phyloP scores from a whole-genome alignment of 169 alveolate species.

The Miamiensis avidus region DNA sequence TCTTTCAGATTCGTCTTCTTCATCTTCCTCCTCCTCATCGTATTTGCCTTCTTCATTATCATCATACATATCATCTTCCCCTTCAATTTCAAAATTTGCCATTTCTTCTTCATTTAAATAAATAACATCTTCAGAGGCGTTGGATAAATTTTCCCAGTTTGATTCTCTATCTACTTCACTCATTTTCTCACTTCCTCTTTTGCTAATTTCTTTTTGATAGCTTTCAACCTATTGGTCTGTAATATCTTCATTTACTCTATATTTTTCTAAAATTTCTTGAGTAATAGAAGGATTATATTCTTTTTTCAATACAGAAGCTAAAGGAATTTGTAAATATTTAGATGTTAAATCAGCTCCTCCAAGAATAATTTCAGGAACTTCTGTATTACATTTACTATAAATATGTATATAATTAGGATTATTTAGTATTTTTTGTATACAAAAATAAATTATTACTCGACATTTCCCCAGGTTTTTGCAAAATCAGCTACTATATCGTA shows the following conservation, averaged over 20 bases:
- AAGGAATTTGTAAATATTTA: too few relatives aligned
- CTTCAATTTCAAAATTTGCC: conserved; percentile 4
- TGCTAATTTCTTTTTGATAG: too few relatives aligned
- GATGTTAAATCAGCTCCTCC: background rate
- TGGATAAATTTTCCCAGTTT: conserved; percentile 27
- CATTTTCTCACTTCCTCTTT: background rate
- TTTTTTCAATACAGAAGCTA: too few relatives aligned
- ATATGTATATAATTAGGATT: too few relatives aligned
- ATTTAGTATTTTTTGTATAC: background rate
- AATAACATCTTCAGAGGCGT: conserved; percentile 21
- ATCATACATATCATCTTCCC: background rate
- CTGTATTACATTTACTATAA: background rate
- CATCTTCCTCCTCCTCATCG: conserved; percentile 13
- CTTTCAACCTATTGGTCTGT: background rate
- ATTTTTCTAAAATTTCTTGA: background rate
- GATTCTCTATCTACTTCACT: conserved; percentile 23
- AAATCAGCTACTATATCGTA: background rate
- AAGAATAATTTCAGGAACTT: background rate
- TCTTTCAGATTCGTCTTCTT: conserved; percentile 28
- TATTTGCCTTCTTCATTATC: conserved; percentile 22
- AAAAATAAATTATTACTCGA: background rate
- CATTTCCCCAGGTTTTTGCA: background rate
- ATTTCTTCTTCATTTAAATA: conserved; percentile 29
- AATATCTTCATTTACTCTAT: background rate
- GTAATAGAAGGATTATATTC: too few relatives aligned